These are phyloP conservation scores for Syncephalastrum sp. DNA, from an alignment of 371 early-diverging fungal species.

Conservation along the genomic window DNA sequence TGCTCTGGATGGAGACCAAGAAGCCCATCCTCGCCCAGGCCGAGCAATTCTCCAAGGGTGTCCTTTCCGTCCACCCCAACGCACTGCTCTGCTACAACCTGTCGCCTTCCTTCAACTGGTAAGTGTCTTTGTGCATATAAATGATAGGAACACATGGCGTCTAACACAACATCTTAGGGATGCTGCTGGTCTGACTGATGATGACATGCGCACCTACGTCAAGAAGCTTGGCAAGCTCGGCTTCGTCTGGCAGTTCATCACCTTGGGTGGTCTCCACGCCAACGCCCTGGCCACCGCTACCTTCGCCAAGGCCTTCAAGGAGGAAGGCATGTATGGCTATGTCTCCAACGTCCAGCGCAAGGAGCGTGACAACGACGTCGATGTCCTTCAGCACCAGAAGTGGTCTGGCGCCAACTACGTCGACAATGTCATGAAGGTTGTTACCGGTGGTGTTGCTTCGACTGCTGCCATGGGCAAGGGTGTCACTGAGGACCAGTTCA, in stretches of 20 bases:
- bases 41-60: conserved; percentile 88
- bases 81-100: conserved; percentile 92
- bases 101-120: conserved; percentile 99
- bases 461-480: conserved; percentile 98
- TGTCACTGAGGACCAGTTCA: conserved; percentile 84
- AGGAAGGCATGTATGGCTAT: conserved; percentile 94
- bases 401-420: conserved; percentile 98
- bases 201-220: conserved; percentile 84
- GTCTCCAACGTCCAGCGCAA: conserved; percentile 92
- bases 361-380: conserved; percentile 89
- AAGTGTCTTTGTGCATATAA: conserved; percentile 21
- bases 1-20: conserved; percentile 98
- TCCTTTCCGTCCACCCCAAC: conserved; percentile 59
- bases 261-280: conserved; percentile 96
- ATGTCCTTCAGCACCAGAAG: conserved; percentile 95
- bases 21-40: conserved; percentile 93
- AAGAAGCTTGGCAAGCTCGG: conserved; percentile 87
- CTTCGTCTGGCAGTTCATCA: conserved; percentile 98
- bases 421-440: conserved; percentile 90
- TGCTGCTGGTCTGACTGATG: conserved; percentile 92
- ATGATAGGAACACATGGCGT: neutral
- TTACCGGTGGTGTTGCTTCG: conserved; percentile 91
- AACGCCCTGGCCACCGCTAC: conserved; percentile 77
- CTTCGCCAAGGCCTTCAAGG: conserved; percentile 90
- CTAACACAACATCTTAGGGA: conserved; percentile 32